phyloP scores from a whole-genome alignment of 306 rosid species.

The Sechiopsis laciniata region DNA sequence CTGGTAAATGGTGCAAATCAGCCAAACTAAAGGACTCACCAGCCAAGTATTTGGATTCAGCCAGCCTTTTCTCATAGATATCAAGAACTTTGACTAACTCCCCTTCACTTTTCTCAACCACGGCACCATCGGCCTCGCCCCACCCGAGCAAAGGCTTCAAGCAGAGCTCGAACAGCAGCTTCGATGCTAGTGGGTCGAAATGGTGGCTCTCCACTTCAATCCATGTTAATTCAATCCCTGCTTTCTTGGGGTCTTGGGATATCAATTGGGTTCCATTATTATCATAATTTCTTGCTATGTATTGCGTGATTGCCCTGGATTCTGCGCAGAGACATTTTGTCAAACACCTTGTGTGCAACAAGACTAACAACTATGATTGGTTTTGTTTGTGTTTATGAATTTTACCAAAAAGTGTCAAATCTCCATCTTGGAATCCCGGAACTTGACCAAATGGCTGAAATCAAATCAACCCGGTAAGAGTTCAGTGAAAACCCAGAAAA shows the following conservation, averaged over 20 bases:
- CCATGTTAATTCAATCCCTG: slow-evolving; percentile 41
- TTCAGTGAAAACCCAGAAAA: background rate
- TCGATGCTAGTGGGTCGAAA: slow-evolving; percentile 44
- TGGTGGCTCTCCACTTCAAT: slow-evolving; percentile 50
- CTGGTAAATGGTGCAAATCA: slow-evolving; percentile 64
- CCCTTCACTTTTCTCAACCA: slow-evolving; percentile 47
- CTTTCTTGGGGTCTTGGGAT: slow-evolving; percentile 34
- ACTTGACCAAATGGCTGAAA: slow-evolving; percentile 76
- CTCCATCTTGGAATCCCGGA: slow-evolving; percentile 71
- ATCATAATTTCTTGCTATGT: slow-evolving; percentile 36
- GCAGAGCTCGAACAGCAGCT: slow-evolving; percentile 41
- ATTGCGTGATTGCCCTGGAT: slow-evolving; percentile 57
- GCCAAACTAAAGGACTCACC: slow-evolving; percentile 54
- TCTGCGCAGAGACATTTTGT: slow-evolving; percentile 17
- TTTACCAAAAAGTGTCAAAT: slow-evolving; percentile 56
- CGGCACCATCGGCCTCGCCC: slow-evolving; percentile 27
- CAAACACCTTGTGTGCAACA: background rate
- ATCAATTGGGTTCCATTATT: slow-evolving; percentile 43
- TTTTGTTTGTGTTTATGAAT: background rate
- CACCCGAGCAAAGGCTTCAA: slow-evolving; percentile 34
- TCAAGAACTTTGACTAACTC: slow-evolving; percentile 48
- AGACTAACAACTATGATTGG: background rate
- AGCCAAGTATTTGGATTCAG: slow-evolving; percentile 47
- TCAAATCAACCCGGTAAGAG: background rate
- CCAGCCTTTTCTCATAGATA: slow-evolving; percentile 47